phyloP scores from a whole-genome alignment of 441 rosid genomes.

The Melastoma candidum region DNA sequence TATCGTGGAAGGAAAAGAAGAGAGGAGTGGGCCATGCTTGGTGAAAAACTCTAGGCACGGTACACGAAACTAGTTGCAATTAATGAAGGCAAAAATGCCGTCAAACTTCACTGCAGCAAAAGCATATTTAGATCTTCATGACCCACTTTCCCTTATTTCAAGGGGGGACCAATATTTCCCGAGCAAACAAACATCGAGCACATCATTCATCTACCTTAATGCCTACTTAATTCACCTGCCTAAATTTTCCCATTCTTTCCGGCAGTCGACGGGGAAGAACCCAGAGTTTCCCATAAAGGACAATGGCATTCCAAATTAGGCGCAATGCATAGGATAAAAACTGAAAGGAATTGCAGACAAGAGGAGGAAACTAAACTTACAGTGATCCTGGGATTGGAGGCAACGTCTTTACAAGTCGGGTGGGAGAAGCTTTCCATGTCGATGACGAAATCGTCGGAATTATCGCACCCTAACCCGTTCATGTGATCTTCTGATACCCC shows the following conservation, averaged over 20 bases:
- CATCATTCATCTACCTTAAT: background rate
- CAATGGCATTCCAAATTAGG: background rate
- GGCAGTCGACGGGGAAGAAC: background rate
- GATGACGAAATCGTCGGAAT: constrained; percentile 18
- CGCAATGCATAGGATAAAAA: background rate
- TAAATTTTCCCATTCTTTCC: background rate
- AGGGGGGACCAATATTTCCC: background rate
- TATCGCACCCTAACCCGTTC: constrained; percentile 13
- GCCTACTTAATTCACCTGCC: background rate
- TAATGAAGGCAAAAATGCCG: background rate
- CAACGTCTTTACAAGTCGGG: constrained; percentile 9
- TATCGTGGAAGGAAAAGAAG: background rate
- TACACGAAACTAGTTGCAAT: background rate
- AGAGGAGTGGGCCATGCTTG: background rate
- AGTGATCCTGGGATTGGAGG: constrained; percentile 16
- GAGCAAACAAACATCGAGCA: background rate
- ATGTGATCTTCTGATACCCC: constrained; percentile 11
- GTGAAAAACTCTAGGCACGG: background rate
- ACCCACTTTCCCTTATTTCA: background rate
- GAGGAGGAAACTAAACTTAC: constrained; percentile 10
- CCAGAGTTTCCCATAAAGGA: background rate
- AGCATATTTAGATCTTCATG: background rate
- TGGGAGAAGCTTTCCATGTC: constrained; percentile 18
- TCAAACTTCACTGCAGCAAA: background rate
- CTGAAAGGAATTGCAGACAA: background rate